These are phyloP conservation scores for Ricinus communis DNA, from an alignment of 345 rosid species.

Conservation along the genomic window DNA sequence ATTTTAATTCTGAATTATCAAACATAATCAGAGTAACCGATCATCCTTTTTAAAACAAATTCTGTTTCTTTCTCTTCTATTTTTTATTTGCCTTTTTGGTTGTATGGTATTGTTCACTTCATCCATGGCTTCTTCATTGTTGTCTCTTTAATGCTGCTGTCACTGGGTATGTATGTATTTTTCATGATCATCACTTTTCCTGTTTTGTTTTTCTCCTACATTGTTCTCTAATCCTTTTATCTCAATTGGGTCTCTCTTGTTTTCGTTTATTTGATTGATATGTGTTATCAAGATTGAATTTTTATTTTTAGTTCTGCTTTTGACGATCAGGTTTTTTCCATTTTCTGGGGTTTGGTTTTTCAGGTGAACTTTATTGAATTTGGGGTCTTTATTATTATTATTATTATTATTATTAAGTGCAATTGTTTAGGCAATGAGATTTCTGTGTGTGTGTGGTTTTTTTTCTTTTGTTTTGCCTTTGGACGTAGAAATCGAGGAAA, in stretches of 20 bases:
- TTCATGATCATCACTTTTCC: constrained; percentile 14
- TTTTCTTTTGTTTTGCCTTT: neutral
- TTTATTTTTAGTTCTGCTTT: constrained; percentile 12
- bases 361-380: constrained; percentile 13
- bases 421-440: constrained; percentile 14
- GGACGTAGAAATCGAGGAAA: constrained; percentile 23
- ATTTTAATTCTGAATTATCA: constrained; percentile 27
- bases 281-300: constrained; percentile 19
- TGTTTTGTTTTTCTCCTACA: constrained; percentile 7
- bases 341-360: constrained; percentile 24
- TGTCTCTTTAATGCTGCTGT: constrained; percentile 31
- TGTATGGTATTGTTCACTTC: neutral
- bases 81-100: neutral
- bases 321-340: too few relatives aligned
- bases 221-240: constrained; percentile 13
- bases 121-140: constrained; percentile 13
- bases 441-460: constrained; percentile 5
- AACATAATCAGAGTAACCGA: neutral
- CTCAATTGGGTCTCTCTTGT: constrained; percentile 24
- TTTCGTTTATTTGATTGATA: constrained; percentile 23
- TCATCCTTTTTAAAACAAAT: constrained; percentile 7
- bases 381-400: neutral
- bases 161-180: constrained; percentile 26
- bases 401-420: constrained; percentile 7
- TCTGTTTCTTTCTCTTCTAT: neutral